Percentiles rank a stretch among this genome's conserved stretches.
Conservation (phyloP, 2,329 filamentous ascomycete genomes). For the Penicillium sp. region DNA sequence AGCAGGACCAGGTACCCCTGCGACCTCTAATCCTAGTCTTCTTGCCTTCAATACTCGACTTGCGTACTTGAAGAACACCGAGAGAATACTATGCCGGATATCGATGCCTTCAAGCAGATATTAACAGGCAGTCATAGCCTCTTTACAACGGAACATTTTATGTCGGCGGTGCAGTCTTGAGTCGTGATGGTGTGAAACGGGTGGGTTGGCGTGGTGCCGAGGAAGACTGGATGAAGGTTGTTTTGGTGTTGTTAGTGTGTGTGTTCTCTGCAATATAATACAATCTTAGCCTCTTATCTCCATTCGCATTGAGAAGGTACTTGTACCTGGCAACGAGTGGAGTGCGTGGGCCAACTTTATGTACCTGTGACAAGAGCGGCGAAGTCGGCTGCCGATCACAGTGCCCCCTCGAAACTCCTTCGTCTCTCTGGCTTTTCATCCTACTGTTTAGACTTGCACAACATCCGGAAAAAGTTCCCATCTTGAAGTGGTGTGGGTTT, state of each 20-base stretch:
- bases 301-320: slow-evolving; percentile 1
- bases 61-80: too few species aligned
- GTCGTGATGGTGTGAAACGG: slow-evolving; percentile 23
- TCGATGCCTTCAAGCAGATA: too few species aligned
- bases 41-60: too few species aligned
- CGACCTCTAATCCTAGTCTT: too few species aligned
- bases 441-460: slow-evolving; percentile 2
- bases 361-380: slow-evolving; percentile 20
- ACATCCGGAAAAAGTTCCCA: neutral
- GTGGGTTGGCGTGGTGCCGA: slow-evolving; percentile 29
- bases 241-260: too few species aligned
- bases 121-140: too few species aligned
- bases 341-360: slow-evolving; percentile 10
- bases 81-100: too few species aligned
- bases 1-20: too few species aligned
- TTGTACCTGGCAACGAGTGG: slow-evolving; percentile 5
- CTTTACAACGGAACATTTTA: too few species aligned
- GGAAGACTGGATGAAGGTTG: slow-evolving; percentile 23
- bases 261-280: slow-evolving; percentile 8
- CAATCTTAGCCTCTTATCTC: neutral
- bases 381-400: slow-evolving; percentile 24
- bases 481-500: neutral
- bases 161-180: too few species aligned
- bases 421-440: slow-evolving; percentile 3
- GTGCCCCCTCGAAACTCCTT: slow-evolving; percentile 5